Base-by-base conservation (phyloP, 805 yeast genomes). In the Metschnikowia picachoensis region DNA sequence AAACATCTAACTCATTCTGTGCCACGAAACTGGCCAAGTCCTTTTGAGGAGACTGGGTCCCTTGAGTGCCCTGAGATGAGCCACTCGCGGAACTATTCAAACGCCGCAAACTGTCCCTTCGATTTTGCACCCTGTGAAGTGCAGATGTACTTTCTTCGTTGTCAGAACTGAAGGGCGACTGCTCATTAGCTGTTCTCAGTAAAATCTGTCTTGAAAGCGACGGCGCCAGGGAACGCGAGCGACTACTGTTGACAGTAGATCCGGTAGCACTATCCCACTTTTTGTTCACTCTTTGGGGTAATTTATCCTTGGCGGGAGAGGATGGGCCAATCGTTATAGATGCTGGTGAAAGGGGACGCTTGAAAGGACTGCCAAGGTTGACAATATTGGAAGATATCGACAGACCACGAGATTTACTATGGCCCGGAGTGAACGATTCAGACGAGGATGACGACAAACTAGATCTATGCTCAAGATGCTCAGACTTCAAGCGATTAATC, bases 401-500 rank as follows among this genome's bases (percentile, higher is more conserved):
- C 63, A 62, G 39, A 65, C 73, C 61, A 64, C 62, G 35, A 2
- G 74, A 65, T 46, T 76, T 59, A 10, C 62, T 51, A 35, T 43
- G 39, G 2, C 51, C 47, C 11, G 58, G 48, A 2, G 76, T 67
- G 1, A 70, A 61, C 0, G 73, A 65, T 8, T 73, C 80, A 4
- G 79, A 73, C 2, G 80, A 72, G 0, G 82, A 71, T 1, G 77
- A 66, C 8, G 83, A 73, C 37, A 71, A 63, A 41, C 80, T 75
- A 45, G 67, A 72, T 50, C 67, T 71, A 55, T 79, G 82, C 52
- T 82, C 87, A 52, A 83, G 54, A 62, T 88, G 95, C 61, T 92
- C 98, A 29, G 76, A 83, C 59, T 90, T 87, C 60, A 94, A 76
- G 51, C 96, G 72, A 58, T 87, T 87, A 52, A 94, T 89, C 12